A percentile compares a stretch with the other conserved stretches of the same genome.
These are phyloP conservation scores for Cafeteria roenbergensis DNA, from an alignment of 108 stramenopile genomes.

Conservation along the genomic window DNA sequence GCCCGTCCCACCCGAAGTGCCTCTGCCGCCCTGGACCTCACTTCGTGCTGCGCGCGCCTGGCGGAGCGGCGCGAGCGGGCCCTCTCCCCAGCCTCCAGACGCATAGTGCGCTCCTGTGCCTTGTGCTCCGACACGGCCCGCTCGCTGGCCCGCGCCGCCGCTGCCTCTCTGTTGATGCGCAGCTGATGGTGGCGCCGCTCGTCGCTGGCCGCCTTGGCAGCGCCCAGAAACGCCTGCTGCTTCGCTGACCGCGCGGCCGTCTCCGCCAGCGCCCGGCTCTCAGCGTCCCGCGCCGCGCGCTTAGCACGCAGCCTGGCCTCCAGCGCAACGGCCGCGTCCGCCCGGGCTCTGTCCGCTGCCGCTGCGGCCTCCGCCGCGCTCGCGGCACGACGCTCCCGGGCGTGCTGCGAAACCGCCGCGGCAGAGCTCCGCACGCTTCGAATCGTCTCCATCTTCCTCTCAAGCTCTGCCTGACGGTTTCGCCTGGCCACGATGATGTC, in stretches of 20 bases:
- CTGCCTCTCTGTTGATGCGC: slow-evolving; percentile 2
- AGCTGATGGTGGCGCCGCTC: slow-evolving; percentile 23
- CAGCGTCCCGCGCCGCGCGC: slow-evolving; percentile 24
- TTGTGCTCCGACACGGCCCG: background rate
- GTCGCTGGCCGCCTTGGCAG: slow-evolving; percentile 25
- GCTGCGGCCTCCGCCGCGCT: slow-evolving; percentile 20
- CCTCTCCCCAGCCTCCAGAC: background rate
- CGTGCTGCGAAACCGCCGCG: slow-evolving; percentile 16
- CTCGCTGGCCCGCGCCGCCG: background rate
- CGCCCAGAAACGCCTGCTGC: slow-evolving; percentile 27
- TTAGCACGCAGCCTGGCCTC: slow-evolving; percentile 24
- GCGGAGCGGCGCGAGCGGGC: no score
- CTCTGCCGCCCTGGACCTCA: background rate
- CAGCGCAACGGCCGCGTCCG: slow-evolving; percentile 15
- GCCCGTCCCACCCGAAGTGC: background rate
- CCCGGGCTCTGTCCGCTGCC: slow-evolving; percentile 11
- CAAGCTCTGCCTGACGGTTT: slow-evolving; percentile 17
- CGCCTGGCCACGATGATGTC: slow-evolving; percentile 9
- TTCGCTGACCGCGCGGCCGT: slow-evolving; percentile 29
- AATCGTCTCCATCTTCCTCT: slow-evolving; percentile 14
- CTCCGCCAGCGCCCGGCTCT: slow-evolving; percentile 26
- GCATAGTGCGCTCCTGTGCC: background rate
- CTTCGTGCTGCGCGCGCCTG: background rate
- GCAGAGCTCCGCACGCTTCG: slow-evolving; percentile 23
- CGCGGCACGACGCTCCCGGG: slow-evolving; percentile 10